Base-by-base conservation (phyloP, 768 basidiomycete species). In the Boletus pseudo-olivaceus region DNA sequence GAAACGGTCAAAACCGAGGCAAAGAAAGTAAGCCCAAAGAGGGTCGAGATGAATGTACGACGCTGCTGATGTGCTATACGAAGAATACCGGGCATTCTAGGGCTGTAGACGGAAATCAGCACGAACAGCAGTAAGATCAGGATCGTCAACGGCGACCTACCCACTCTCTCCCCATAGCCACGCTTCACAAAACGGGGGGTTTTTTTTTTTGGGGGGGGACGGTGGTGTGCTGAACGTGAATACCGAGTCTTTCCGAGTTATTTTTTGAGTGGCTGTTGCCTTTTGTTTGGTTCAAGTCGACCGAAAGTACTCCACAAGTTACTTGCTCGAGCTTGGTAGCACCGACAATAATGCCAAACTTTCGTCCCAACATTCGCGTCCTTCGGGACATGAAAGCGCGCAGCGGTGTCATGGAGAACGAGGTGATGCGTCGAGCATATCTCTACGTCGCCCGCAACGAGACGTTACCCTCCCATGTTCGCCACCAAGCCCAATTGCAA, bases 381-480 rank as follows among this genome's bases (percentile, higher is more conserved):
- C 69, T 90, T 45, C 83, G 90, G 67, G 90, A 93, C 70, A 82
- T 90, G 51, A 88, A 88, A 62, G 88, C 87, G 23, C 86, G 90
- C 47, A 67, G 80, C 19, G 83, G 84, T 54, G 87, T 92, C 55
- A 74, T 76, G 54, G 80, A 80, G 42, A 85, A 86, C 67, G 96
- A 98, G 69, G 77, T 96, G 44, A 76, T 85, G 29, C 85, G 95
- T 19, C 80, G 92, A 42, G 95, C 96, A 0, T 95, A 96, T 71
- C 84, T 98, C 47, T 93, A 85, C 72, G 89, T 98, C 61, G 93
- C 95, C 23, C 83, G 96, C 55, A 98, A 98, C 73, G 85, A 90
- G 67, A 82, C 87, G 2, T 74, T 98, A n/a, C 86, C 93, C 15
- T 78, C 91, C 3, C 86, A 90, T 67, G 82, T 98, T 44, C 89